Conservation (phyloP, 805 yeast species). For the Cyberlindnera mycetangii region DNA sequence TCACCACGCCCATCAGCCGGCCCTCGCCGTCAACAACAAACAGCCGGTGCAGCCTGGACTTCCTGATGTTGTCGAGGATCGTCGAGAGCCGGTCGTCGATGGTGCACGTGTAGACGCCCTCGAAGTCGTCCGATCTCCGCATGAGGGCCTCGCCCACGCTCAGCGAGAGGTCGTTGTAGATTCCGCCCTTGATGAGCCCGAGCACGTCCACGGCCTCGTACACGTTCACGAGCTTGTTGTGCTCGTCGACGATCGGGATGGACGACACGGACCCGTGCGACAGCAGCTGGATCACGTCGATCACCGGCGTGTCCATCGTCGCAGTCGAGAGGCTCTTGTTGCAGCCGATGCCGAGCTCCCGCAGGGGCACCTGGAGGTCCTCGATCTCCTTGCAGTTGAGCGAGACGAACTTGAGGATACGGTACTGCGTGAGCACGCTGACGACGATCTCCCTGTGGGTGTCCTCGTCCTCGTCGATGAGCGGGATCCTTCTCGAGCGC, state of each 20-base stretch:
- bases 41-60: slow-evolving; percentile 85
- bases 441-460: slow-evolving; percentile 93
- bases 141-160: slow-evolving; percentile 95
- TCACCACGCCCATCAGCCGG: slow-evolving; percentile 74
- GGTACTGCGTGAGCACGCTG: slow-evolving; percentile 90
- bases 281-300: slow-evolving; percentile 83
- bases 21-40: slow-evolving; percentile 89
- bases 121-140: slow-evolving; percentile 93
- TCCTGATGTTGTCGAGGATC: slow-evolving; percentile 88
- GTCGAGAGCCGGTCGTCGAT: slow-evolving; percentile 81
- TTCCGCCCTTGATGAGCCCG: slow-evolving; percentile 89
- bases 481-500: slow-evolving; percentile 88
- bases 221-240: slow-evolving; percentile 70
- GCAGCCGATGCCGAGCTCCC: slow-evolving; percentile 65
- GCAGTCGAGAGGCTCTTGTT: slow-evolving; percentile 64
- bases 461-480: slow-evolving; percentile 91
- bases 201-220: slow-evolving; percentile 96
- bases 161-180: slow-evolving; percentile 83
- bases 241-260: slow-evolving; percentile 86
- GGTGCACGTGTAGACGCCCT: slow-evolving; percentile 96
- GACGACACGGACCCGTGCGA: slow-evolving; percentile 83
- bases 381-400: slow-evolving; percentile 93
- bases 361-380: slow-evolving; percentile 72
- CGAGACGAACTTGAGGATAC: slow-evolving; percentile 92
- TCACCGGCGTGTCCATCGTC: slow-evolving; percentile 86